phyloP scores from a whole-genome alignment of 2,329 filamentous ascomycete species.

The Nothophaeocryptopus gaeumannii region DNA sequence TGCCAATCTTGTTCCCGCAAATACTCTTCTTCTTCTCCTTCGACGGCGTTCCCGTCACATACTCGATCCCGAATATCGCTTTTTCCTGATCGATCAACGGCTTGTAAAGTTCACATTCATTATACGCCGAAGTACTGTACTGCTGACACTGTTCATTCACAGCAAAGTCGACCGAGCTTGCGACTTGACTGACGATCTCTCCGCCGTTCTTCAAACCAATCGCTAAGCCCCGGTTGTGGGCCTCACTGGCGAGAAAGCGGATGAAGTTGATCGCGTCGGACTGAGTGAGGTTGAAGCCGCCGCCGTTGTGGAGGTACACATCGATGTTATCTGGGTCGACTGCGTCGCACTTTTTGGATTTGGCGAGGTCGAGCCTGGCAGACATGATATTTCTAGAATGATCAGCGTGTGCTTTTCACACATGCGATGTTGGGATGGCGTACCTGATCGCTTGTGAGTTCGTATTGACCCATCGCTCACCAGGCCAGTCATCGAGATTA shows the following conservation, averaged over 20 bases:
- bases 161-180: slow-evolving; percentile 56
- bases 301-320: slow-evolving; percentile 34
- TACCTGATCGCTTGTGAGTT: slow-evolving; percentile 52
- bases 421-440: no score
- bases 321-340: slow-evolving; percentile 23
- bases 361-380: slow-evolving; percentile 57
- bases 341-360: slow-evolving; percentile 27
- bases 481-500: slow-evolving; percentile 60
- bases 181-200: slow-evolving; percentile 55
- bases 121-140: slow-evolving; percentile 33
- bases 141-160: slow-evolving; percentile 14
- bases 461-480: slow-evolving; percentile 65
- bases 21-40: slow-evolving; percentile 16
- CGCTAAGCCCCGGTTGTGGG: slow-evolving; percentile 55
- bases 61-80: slow-evolving; percentile 73
- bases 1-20: slow-evolving; percentile 30
- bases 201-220: slow-evolving; percentile 69
- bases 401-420: no score
- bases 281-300: slow-evolving; percentile 55
- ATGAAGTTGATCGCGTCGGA: slow-evolving; percentile 59
- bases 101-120: slow-evolving; percentile 59
- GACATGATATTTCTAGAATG: slow-evolving; percentile 62
- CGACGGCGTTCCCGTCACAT: slow-evolving; percentile 48
- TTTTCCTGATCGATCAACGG: slow-evolving; percentile 60
- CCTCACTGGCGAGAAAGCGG: slow-evolving; percentile 58